Evolutionary conservation across 257 asterid genomes (phyloP).

Genomic region (Solanum raphanifolium): DNA sequence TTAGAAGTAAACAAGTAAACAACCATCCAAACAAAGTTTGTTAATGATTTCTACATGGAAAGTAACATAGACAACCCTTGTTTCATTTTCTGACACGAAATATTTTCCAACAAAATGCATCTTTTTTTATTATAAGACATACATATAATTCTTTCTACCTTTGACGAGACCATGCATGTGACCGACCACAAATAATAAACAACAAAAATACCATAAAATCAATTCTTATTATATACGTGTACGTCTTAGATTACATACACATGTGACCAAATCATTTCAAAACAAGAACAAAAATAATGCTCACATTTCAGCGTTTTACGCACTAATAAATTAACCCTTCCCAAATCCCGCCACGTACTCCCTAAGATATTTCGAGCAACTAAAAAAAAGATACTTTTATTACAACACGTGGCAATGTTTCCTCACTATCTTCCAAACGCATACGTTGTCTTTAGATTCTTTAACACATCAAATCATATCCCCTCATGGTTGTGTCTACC

Average conservation of each 20-base stretch:
- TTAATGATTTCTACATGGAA: too few relatives aligned
- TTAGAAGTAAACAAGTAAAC: too few relatives aligned
- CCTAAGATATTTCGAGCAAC: constrained; percentile 6
- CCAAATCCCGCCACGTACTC: constrained; percentile 7
- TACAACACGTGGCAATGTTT: neutral
- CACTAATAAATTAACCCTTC: neutral
- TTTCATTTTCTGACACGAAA: neutral
- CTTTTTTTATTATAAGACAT: neutral
- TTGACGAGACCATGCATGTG: neutral
- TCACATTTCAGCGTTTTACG: neutral
- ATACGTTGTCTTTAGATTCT: neutral
- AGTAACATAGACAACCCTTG: neutral
- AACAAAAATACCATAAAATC: neutral
- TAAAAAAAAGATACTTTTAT: neutral
- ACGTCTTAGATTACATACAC: neutral
- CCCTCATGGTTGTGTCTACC: neutral
- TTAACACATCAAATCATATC: neutral
- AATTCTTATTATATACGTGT: neutral
- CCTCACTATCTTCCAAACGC: neutral
- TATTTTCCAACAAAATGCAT: neutral
- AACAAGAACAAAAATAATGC: neutral
- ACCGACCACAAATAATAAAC: neutral
- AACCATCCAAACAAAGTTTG: neutral
- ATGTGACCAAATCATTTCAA: neutral
- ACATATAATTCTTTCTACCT: neutral